Conservation (phyloP, 192 early-diverging fungal genomes). For the Entrophospora sp. region DNA sequence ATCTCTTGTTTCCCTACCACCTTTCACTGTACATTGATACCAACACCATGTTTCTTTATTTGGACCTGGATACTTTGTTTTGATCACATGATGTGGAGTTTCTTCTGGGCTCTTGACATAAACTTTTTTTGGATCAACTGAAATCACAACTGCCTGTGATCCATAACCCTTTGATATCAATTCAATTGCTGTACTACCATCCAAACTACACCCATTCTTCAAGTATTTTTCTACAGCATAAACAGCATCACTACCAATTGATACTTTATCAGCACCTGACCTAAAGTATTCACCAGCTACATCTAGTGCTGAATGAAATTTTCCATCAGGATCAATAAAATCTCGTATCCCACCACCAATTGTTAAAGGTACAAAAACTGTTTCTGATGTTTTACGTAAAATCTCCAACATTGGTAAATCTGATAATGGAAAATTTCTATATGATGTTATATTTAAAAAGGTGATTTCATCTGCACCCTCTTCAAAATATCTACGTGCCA, state of each 20-base stretch:
- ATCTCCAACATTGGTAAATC: conserved; percentile 98
- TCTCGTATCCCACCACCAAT: conserved; percentile 98
- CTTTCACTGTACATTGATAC: conserved; percentile 99
- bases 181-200: conserved; percentile 84
- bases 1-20: conserved; percentile 92
- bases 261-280: conserved; percentile 98
- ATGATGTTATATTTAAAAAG: conserved; percentile 98
- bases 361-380: conserved; percentile 97
- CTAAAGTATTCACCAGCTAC: conserved; percentile 99
- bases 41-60: conserved; percentile 90
- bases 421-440: conserved; percentile 79
- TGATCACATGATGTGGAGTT: conserved; percentile 67
- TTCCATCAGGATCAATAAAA: conserved; percentile 76
- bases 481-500: conserved; percentile 84
- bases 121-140: conserved; percentile 91
- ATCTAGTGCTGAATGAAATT: conserved; percentile 74
- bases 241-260: conserved; percentile 99
- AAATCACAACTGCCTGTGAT: conserved; percentile 96
- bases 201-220: conserved; percentile 37
- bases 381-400: conserved; percentile 71
- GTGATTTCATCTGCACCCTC: conserved; percentile 98
- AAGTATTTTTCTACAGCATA: conserved; percentile 87
- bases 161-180: conserved; percentile 92
- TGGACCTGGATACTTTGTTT: conserved; percentile 70
- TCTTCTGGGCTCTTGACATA: conserved; percentile 76